Conservation (phyloP, 192 early-diverging fungal genomes). For the Tieghemiomyces parasiticus region DNA sequence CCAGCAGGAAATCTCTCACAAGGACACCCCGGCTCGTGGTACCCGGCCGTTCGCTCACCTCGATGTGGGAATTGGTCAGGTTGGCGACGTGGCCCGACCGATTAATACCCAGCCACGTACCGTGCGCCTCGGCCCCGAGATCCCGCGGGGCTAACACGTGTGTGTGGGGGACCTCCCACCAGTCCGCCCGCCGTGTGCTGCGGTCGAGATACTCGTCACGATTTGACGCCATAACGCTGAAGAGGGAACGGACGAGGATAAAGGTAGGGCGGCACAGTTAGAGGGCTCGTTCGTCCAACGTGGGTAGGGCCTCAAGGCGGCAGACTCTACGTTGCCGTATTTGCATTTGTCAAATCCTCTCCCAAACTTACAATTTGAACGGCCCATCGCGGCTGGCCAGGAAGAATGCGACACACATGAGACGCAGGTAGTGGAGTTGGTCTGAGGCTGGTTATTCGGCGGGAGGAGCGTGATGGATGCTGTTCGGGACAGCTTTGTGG, state of each 20-base stretch:
- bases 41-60: background rate
- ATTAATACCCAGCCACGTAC: constrained; percentile 6
- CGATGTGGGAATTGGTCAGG: constrained; percentile 6
- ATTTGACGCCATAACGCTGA: constrained; percentile 6
- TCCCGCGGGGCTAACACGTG: constrained; percentile 1
- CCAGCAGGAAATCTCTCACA: constrained; percentile 2
- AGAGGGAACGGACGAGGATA: background rate
- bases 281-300: too few species aligned
- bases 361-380: constrained; percentile 9
- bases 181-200: background rate
- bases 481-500: too few species aligned
- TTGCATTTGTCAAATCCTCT: too few species aligned
- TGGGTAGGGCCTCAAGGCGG: too few species aligned
- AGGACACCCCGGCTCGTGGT: background rate
- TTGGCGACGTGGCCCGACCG: background rate
- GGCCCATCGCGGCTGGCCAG: background rate
- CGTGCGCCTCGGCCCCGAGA: background rate
- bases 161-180: constrained; percentile 9
- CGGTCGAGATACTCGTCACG: constrained; percentile 7
- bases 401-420: constrained; percentile 5
- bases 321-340: too few species aligned
- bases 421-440: too few species aligned
- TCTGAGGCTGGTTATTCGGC: too few species aligned
- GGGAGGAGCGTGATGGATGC: too few species aligned
- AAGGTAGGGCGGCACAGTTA: background rate